Percentiles rank a stretch among this genome's conserved stretches.
These are phyloP conservation scores for Diutina neorugosa DNA, from an alignment of 1,139 yeast genomes.

Conservation along the genomic window DNA sequence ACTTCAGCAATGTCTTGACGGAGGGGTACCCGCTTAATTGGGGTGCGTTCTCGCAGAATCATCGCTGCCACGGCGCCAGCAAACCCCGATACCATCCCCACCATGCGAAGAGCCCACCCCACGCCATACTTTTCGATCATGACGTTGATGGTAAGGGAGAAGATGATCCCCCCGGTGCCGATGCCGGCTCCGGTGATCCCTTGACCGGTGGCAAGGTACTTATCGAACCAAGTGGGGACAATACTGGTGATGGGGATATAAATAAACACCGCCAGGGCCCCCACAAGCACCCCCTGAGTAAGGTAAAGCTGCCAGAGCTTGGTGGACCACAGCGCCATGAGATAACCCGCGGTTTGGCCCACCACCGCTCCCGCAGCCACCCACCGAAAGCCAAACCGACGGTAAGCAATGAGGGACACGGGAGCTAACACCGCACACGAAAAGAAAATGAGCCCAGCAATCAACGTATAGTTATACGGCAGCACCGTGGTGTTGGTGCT, in stretches of 20 bases:
- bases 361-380: not conserved
- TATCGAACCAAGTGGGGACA: not conserved
- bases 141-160: not conserved
- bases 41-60: not conserved
- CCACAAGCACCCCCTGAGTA: slow-evolving; percentile 32
- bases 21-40: not conserved
- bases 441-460: slow-evolving; percentile 30
- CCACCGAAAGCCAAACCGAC: slow-evolving; percentile 23
- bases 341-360: slow-evolving; percentile 5
- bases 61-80: not conserved
- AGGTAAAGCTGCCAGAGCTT: slow-evolving; percentile 40
- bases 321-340: slow-evolving; percentile 42
- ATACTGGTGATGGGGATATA: not conserved
- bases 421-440: slow-evolving; percentile 27
- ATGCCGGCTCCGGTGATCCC: not conserved
- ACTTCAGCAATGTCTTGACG: not conserved
- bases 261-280: not conserved
- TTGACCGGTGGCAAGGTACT: not conserved
- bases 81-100: not conserved
- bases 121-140: not conserved
- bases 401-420: not conserved
- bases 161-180: not conserved
- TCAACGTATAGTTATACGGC: slow-evolving; percentile 16
- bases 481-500: slow-evolving; percentile 19
- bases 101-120: not conserved